Conservation (phyloP, 176 grass and related monocot species). For the barley (Hordeum vulgare) region MorexV3_pseudomolecules_assembly NC_058524.1:280303872-280304371, state of each 20-base stretch:
- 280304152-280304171: neutral
- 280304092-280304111: slow-evolving; percentile 59
- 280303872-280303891: slow-evolving; percentile 40
- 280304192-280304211: neutral
- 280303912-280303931: slow-evolving; percentile 76
- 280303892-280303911: slow-evolving; percentile 50
- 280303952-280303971: neutral
- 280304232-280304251: neutral
- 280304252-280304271: neutral
- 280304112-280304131: neutral
- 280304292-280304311: neutral
- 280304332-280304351: slow-evolving; percentile 9
- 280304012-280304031: slow-evolving; percentile 68
- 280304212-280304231: neutral
- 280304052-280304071: slow-evolving; percentile 63
- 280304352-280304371: slow-evolving; percentile 22
- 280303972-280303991: neutral
- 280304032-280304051: slow-evolving; percentile 36
- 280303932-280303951: slow-evolving; percentile 69
- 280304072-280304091: slow-evolving; percentile 45
- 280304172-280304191: neutral
- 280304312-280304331: neutral
- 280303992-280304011: neutral
- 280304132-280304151: neutral
- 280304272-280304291: neutral